phyloP scores from a whole-genome alignment of 2,329 filamentous ascomycete species.

The Diaporthe velutina region DNA sequence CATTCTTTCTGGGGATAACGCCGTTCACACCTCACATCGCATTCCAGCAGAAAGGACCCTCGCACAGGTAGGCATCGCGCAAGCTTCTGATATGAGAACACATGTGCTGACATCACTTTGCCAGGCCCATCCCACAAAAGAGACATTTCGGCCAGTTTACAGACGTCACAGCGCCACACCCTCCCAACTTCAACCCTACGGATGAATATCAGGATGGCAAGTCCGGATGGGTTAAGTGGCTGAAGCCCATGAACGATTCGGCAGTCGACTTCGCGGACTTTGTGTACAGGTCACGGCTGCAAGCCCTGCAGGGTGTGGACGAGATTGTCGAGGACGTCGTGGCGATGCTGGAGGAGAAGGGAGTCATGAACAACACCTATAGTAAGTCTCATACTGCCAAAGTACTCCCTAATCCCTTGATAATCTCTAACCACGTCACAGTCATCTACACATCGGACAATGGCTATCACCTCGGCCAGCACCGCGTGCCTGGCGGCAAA shows the following conservation, averaged over 20 bases:
- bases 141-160: conserved; percentile 42
- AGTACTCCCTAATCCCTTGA: neutral
- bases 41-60: conserved; percentile 36
- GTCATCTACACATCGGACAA: conserved; percentile 45
- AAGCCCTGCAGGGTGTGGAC: conserved; percentile 48
- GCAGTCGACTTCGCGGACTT: conserved; percentile 41
- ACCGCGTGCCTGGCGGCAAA: conserved; percentile 44
- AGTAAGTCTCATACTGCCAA: neutral
- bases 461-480: conserved; percentile 32
- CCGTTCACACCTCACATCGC: conserved; percentile 43
- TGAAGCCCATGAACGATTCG: conserved; percentile 41
- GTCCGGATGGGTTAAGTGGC: conserved; percentile 41
- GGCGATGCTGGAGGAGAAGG: conserved; percentile 44
- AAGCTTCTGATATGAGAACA: neutral
- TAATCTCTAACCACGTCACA: neutral
- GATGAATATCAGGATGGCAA: conserved; percentile 40
- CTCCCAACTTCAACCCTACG: conserved; percentile 45
- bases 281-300: conserved; percentile 42
- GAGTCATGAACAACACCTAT: conserved; percentile 46
- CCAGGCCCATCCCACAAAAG: conserved; percentile 38
- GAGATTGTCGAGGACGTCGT: conserved; percentile 51
- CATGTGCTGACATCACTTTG: neutral
- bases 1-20: conserved; percentile 43
- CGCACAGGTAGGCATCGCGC: conserved; percentile 18
- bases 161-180: conserved; percentile 40